These are phyloP conservation scores for Alternaria conjuncta DNA, from an alignment of 2,329 filamentous ascomycete species.

Conservation along the genomic window DNA sequence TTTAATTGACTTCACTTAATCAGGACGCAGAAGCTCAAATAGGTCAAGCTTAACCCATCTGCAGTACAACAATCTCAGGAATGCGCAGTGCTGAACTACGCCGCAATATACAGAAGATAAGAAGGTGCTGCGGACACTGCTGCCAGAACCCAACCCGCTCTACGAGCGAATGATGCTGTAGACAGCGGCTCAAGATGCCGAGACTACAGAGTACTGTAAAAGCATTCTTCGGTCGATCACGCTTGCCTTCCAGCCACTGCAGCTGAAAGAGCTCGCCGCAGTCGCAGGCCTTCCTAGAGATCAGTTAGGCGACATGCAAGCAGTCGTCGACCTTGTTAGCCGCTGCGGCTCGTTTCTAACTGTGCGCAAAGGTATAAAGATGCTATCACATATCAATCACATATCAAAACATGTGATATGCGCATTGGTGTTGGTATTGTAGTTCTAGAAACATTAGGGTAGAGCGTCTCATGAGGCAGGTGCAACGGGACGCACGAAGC, in stretches of 20 bases:
- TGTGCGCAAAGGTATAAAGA: slow-evolving; percentile 28
- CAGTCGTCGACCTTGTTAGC: slow-evolving; percentile 1
- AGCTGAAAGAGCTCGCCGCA: slow-evolving; percentile 5
- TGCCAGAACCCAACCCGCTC: slow-evolving; percentile 45
- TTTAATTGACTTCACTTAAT: not conserved
- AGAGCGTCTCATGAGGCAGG: not conserved
- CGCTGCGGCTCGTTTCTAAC: slow-evolving; percentile 50
- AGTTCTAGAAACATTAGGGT: not conserved
- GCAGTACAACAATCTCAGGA: not conserved
- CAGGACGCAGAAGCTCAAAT: not conserved
- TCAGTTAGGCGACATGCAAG: not conserved
- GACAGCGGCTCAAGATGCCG: slow-evolving; percentile 1
- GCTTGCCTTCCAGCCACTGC: slow-evolving; percentile 7
- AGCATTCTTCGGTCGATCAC: slow-evolving; percentile 4
- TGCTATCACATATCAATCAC: not conserved
- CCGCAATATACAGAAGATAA: not conserved
- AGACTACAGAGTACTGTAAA: not conserved
- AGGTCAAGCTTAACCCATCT: not conserved
- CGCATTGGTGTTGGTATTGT: not conserved
- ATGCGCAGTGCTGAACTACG: not conserved
- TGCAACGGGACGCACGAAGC: not conserved
- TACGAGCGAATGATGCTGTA: slow-evolving; percentile 50
- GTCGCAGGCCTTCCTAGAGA: slow-evolving; percentile 1
- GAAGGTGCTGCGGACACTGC: slow-evolving; percentile 35
- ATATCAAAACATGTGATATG: not conserved